These are phyloP conservation scores for Calonectria henricotiae DNA, from an alignment of 2,329 filamentous ascomycete genomes.

Conservation along the genomic window DNA sequence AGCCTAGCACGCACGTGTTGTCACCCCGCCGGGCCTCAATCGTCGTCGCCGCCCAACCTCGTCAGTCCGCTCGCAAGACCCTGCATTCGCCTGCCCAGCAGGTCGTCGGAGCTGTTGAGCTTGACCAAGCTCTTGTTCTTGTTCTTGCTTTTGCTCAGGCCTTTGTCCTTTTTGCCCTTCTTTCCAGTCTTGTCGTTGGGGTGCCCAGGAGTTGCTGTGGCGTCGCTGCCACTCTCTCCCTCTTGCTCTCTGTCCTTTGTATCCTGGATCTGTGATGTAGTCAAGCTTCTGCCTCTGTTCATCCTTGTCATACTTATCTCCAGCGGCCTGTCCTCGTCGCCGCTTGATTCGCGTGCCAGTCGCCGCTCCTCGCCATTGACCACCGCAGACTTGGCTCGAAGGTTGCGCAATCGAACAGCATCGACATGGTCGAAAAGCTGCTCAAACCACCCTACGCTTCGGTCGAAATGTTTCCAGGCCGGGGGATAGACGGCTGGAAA, in stretches of 20 bases:
- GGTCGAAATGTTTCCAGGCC: conserved; percentile 89
- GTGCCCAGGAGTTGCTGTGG: conserved; percentile 40
- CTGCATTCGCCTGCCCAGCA: conserved; percentile 73
- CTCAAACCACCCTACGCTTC: conserved; percentile 86
- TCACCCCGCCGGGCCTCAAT: conserved; percentile 46
- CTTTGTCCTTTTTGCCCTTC: conserved; percentile 50
- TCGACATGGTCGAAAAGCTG: conserved; percentile 78
- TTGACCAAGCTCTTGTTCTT: conserved; percentile 68
- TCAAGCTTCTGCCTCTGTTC: conserved; percentile 57
- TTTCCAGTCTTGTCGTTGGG: conserved; percentile 49
- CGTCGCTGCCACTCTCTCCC: conserved; percentile 44
- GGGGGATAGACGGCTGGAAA: conserved; percentile 92
- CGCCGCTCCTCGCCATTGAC: conserved; percentile 51
- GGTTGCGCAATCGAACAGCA: conserved; percentile 55
- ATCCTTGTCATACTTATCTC: conserved; percentile 81
- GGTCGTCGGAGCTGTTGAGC: conserved; percentile 72
- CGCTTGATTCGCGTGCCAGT: conserved; percentile 72
- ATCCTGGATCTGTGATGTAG: conserved; percentile 43
- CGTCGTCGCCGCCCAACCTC: conserved; percentile 63
- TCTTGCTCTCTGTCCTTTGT: conserved; percentile 36
- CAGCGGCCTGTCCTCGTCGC: conserved; percentile 85
- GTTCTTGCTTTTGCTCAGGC: conserved; percentile 58
- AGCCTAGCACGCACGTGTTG: conserved; percentile 11
- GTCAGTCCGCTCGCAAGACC: conserved; percentile 71
- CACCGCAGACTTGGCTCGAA: conserved; percentile 37